Evolutionary conservation across 805 yeast species (phyloP).

Genomic region (Hanseniaspora meyeri): DNA sequence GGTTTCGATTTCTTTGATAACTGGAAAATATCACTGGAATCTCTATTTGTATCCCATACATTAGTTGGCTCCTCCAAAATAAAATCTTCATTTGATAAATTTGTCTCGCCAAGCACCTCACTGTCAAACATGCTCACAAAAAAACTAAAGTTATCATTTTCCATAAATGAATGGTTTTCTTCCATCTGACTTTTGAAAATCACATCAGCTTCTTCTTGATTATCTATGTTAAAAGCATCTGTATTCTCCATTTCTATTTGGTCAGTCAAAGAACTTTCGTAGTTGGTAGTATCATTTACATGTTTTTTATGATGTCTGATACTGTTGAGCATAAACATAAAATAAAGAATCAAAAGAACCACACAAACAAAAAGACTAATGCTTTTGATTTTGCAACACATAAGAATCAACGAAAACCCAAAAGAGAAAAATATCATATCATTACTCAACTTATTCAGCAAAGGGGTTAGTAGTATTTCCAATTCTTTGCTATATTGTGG

Average conservation of each 20-base stretch:
- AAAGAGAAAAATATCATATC: slow-evolving; percentile 22
- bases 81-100: not conserved
- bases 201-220: slow-evolving; percentile 9
- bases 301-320: slow-evolving; percentile 9
- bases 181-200: not conserved
- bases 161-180: slow-evolving; percentile 1
- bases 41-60: not conserved
- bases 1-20: not conserved
- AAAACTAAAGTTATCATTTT: not conserved
- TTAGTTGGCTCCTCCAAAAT: not conserved
- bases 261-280: not conserved
- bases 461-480: not conserved
- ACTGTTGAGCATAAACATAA: slow-evolving; percentile 17
- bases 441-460: slow-evolving; percentile 16
- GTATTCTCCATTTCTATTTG: slow-evolving; percentile 1
- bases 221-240: not conserved
- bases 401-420: slow-evolving; percentile 21
- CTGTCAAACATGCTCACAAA: slow-evolving; percentile 8
- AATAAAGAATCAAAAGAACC: slow-evolving; percentile 22
- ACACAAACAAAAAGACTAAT: slow-evolving; percentile 23
- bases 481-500: not conserved
- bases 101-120: not conserved
- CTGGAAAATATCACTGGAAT: not conserved
- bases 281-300: not conserved
- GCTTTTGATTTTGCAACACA: slow-evolving; percentile 19